Base-by-base conservation (phyloP, 2,329 filamentous ascomycete species). In the Beauveria australis region DNA sequence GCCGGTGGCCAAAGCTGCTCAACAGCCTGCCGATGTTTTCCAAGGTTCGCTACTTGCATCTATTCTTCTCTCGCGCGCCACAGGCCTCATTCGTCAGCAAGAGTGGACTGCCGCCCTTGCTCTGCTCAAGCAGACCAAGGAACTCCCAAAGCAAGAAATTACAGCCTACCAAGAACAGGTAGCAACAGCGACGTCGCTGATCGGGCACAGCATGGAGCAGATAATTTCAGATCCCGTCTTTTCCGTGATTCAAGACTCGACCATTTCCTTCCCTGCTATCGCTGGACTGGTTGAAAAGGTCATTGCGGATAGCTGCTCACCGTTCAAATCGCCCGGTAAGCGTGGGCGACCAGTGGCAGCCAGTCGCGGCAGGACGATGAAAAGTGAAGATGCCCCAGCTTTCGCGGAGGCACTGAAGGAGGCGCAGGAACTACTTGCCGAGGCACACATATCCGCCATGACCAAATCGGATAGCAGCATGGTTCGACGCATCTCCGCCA, bases 241-340 rank as follows among this genome's bases (percentile, higher is more conserved):
- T 72, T 95, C 91, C 19, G 89, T 93, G 10, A 82, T 97, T 18
- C 90, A 93, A 51, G 94, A 99, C 68, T 97, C 94, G 0, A 96
- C 92, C 0, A 86, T 97, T 28, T 95, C 92, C 0, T 88, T 93
- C 62, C 91, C 92, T 1, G 86, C 90, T 0, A 78, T 93, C 43
- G 75, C 76, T 26, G 69, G 72, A 64, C 70, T 73, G 30, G 67
- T 74, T 28, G 80, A 80, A 40, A 76, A 75, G 63, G 64, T 62
- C n/a, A 65, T 67, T 30, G 66, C 71, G 12, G 74, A 78, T 48
- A 71, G 73, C 33, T 64, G 69, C 24, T 74, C 74, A 2, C 61
- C 72, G 4, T 64, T 65, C 5, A 75, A 76, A 59, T 71, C 75
- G 14, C 76, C 77, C 55, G 66, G 68, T n/a, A 67, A 69, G 56